Evolutionary conservation across 2,329 filamentous ascomycete species (phyloP), one percentile per base, ranked within the genome.

Genomic region (Phialocephala subalpina): DNA sequence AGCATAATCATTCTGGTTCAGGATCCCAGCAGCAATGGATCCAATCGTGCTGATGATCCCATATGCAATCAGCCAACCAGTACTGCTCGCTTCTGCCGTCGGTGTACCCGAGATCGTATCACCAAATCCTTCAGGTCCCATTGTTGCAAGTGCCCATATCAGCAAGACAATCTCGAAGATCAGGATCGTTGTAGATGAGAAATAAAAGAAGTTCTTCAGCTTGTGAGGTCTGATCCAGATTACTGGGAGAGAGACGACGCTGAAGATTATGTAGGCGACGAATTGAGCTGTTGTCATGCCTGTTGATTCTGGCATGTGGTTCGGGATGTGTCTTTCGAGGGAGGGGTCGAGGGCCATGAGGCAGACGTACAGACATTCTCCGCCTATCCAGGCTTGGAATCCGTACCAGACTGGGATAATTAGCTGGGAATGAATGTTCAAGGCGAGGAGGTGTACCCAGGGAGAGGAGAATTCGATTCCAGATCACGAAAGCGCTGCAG

Each of bases 341-440:
- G 76, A 75, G 12, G 81, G 81, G 69, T 81, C 80, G 72, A 82
- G 80, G 1, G 82, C 81, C 12, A 80, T 78, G 5, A 84, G 75
- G 59, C 81, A 81, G 53, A 83, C 76, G 59, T 83, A 81, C 62
- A 82, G 68, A 58, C 81, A 83, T 70, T 82, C 76, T 2, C 82
- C 82, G 14, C 82, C 82, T 47, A 82, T 79, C 79, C 81, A 83
- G 4, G 81, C 78, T 60, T 82, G 81, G 64, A 83, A 82, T 18
- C 77, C 80, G 60, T 81, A 65, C 63, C 63, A 59, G 9, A 64
- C 45, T 59, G n/a, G n/a, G 22, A 12, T 22, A 22, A 11, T 49
- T n/a, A 49, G 45, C 45, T 22, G 11, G 8, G n/a, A 25, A 25
- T 8, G n/a, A 22, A 25, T 49, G 6, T n/a, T 18, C 42, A 18